Percentiles rank a stretch among this genome's conserved stretches.
Conservation (phyloP, 257 asterid species). For the Lycium barbarum region DNA sequence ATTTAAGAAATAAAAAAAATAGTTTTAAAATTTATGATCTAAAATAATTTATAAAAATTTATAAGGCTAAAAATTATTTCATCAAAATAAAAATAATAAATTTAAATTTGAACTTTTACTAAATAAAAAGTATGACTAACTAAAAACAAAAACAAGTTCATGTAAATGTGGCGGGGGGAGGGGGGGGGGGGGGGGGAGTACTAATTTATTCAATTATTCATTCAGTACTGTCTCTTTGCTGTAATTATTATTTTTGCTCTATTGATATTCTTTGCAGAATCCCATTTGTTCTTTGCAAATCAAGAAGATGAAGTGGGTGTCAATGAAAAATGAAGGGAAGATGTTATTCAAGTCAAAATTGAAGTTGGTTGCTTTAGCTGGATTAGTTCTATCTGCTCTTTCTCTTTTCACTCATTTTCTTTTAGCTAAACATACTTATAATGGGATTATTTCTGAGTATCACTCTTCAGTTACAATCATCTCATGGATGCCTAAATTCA, state of each 20-base stretch:
- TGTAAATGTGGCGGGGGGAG: too few species aligned
- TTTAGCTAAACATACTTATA: slow-evolving; percentile 77
- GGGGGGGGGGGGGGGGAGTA: too few species aligned
- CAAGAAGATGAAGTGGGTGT: slow-evolving; percentile 65
- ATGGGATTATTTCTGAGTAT: slow-evolving; percentile 69
- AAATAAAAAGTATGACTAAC: too few species aligned
- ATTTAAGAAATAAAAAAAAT: too few species aligned
- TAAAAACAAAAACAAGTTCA: too few species aligned
- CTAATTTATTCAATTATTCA: background rate
- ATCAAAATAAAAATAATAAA: too few species aligned
- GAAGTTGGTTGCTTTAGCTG: slow-evolving; percentile 84
- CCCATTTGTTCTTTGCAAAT: background rate
- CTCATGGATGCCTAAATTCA: slow-evolving; percentile 89
- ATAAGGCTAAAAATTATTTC: too few species aligned
- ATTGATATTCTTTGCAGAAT: background rate
- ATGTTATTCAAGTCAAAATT: slow-evolving; percentile 74
- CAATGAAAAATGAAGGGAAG: slow-evolving; percentile 62
- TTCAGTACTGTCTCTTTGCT: background rate
- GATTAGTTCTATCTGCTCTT: slow-evolving; percentile 74
- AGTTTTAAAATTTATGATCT: too few species aligned
- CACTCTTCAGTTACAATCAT: slow-evolving; percentile 85
- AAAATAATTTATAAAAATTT: too few species aligned
- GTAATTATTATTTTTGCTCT: background rate
- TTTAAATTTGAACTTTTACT: too few species aligned
- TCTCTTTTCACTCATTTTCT: slow-evolving; percentile 88